phyloP scores from a whole-genome alignment of 805 yeast genomes.

The Hanseniaspora jakobsenii region DNA sequence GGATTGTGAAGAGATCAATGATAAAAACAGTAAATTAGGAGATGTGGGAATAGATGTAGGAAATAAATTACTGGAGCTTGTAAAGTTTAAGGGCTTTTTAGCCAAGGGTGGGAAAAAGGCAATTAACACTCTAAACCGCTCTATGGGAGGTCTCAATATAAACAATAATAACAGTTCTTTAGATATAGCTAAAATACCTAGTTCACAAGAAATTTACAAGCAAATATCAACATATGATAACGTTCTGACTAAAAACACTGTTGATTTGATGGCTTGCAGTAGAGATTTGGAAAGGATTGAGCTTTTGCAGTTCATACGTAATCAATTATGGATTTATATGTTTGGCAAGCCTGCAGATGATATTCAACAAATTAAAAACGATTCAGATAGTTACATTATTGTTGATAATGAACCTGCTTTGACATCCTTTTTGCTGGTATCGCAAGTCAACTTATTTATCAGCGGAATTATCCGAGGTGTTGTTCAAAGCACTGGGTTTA shows the following conservation, averaged over 20 bases:
- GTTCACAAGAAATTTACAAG: slow-evolving; percentile 1
- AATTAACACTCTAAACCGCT: not conserved
- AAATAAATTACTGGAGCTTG: slow-evolving; percentile 51
- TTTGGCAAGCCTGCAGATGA: slow-evolving; percentile 71
- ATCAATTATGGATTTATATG: slow-evolving; percentile 58
- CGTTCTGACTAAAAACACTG: not conserved
- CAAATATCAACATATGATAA: not conserved
- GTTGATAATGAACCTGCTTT: slow-evolving; percentile 62
- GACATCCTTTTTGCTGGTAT: slow-evolving; percentile 55
- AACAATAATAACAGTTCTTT: not conserved
- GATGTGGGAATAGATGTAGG: slow-evolving; percentile 73
- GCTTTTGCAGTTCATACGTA: slow-evolving; percentile 58
- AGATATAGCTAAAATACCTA: slow-evolving; percentile 7
- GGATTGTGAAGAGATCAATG: slow-evolving; percentile 38
- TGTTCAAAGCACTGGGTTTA: slow-evolving; percentile 55
- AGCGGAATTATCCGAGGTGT: slow-evolving; percentile 86
- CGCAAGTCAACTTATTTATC: slow-evolving; percentile 66
- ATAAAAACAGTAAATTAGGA: slow-evolving; percentile 49
- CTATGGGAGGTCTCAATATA: too few relatives aligned
- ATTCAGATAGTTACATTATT: slow-evolving; percentile 64
- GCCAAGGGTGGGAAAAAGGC: slow-evolving; percentile 17
- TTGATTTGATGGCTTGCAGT: not conserved
- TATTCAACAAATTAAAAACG: slow-evolving; percentile 58
- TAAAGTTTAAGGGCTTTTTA: slow-evolving; percentile 26
- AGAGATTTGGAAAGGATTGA: slow-evolving; percentile 36